These are phyloP conservation scores for Mimosa pudica DNA, from an alignment of 306 rosid species.

Conservation along the genomic window DNA sequence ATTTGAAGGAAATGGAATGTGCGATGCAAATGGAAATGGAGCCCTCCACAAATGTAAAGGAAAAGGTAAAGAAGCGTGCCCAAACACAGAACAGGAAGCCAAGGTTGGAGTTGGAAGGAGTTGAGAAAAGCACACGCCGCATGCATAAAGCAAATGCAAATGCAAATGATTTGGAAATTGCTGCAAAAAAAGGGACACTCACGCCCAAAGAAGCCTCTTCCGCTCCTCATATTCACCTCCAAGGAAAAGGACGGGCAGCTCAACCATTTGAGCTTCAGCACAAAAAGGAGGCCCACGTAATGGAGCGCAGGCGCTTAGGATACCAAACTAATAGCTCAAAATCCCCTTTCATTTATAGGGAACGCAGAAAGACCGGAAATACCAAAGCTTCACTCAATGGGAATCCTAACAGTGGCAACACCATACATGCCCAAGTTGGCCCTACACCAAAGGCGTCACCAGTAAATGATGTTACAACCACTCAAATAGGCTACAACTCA, in stretches of 20 bases:
- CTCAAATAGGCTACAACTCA: slow-evolving; percentile 39
- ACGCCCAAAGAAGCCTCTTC: slow-evolving; percentile 26
- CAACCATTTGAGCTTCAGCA: slow-evolving; percentile 36
- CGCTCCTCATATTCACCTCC: slow-evolving; percentile 20
- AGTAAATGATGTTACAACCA: slow-evolving; percentile 27
- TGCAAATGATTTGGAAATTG: neutral
- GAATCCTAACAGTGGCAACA: slow-evolving; percentile 12
- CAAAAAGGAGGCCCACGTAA: slow-evolving; percentile 34
- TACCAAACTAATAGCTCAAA: slow-evolving; percentile 36
- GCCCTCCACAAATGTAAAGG: neutral
- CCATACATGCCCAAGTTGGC: slow-evolving; percentile 6
- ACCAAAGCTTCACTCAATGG: slow-evolving; percentile 12
- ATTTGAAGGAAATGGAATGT: slow-evolving; percentile 82
- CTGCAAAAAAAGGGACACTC: slow-evolving; percentile 15
- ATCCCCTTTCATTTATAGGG: slow-evolving; percentile 27
- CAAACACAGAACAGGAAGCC: slow-evolving; percentile 39
- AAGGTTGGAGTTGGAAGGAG: slow-evolving; percentile 34
- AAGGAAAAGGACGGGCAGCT: slow-evolving; percentile 33
- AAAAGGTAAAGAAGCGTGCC: slow-evolving; percentile 32
- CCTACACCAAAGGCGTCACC: slow-evolving; percentile 16
- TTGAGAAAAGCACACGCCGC: slow-evolving; percentile 28
- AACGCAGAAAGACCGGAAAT: slow-evolving; percentile 33
- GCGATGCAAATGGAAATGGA: neutral
- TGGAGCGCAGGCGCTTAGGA: slow-evolving; percentile 34
- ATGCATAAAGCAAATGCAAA: slow-evolving; percentile 34